A percentile compares a stretch with the other conserved stretches of the same genome.
Conservation (phyloP, 306 rosid species). For the Cucurbita ficifolia region DNA sequence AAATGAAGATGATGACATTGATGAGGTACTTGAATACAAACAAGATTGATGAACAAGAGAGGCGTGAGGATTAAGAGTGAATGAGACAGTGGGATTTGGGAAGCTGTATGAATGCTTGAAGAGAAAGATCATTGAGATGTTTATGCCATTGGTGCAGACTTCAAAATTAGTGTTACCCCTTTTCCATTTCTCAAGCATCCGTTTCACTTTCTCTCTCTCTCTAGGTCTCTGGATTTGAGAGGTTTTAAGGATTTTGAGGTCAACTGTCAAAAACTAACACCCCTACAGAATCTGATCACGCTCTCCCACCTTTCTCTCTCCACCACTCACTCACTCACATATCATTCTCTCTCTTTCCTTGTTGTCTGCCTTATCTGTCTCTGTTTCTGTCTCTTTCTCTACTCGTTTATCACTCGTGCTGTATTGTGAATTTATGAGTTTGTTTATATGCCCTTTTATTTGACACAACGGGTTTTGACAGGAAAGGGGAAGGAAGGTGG, state of each 20-base stretch:
- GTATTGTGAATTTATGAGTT: conserved; percentile 10
- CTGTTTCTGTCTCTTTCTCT: conserved; percentile 40
- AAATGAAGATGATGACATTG: conserved; percentile 26
- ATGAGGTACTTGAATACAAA: conserved; percentile 36
- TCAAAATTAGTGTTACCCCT: conserved; percentile 18
- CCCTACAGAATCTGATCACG: conserved; percentile 58
- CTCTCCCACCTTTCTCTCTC: conserved; percentile 42
- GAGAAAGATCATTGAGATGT: conserved; percentile 33
- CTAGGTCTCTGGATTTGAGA: conserved; percentile 21
- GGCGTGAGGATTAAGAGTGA: too few relatives aligned
- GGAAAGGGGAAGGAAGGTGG: conserved; percentile 63
- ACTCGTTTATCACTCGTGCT: conserved; percentile 22
- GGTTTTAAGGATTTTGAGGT: conserved; percentile 39
- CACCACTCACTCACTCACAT: conserved; percentile 13
- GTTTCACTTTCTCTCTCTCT: conserved; percentile 33
- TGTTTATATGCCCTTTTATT: conserved; percentile 24
- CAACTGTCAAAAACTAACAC: conserved; percentile 57
- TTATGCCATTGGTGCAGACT: conserved; percentile 46
- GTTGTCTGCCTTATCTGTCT: conserved; percentile 47
- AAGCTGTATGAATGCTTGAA: too few relatives aligned
- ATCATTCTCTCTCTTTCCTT: conserved; percentile 16
- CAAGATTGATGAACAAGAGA: neutral
- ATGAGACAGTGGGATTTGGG: too few relatives aligned
- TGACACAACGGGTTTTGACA: conserved; percentile 38
- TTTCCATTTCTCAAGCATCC: conserved; percentile 18